Evolutionary conservation across 306 rosid species (phyloP).

Genomic region (Lathyrus tuberosus): DNA sequence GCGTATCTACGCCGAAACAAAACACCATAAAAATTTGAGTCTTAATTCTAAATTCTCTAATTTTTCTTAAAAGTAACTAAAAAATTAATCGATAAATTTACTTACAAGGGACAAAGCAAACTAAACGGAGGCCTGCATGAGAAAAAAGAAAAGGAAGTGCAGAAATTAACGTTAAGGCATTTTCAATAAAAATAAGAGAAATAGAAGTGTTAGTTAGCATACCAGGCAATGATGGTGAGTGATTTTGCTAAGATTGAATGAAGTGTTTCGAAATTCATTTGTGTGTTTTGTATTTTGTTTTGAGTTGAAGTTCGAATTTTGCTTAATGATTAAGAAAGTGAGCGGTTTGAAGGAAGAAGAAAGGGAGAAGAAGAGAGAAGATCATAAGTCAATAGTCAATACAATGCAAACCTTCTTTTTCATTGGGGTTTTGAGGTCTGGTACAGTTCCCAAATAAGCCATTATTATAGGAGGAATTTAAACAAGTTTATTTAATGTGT

Average conservation of each 20-base stretch:
- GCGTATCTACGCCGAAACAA: conserved; percentile 47
- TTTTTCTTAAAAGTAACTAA: not conserved
- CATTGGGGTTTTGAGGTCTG: not conserved
- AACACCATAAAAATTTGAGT: not conserved
- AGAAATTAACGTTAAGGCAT: not conserved
- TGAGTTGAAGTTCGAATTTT: not conserved
- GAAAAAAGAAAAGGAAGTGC: not conserved
- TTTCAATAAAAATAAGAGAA: not conserved
- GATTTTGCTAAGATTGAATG: conserved; percentile 38
- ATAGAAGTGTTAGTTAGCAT: not conserved
- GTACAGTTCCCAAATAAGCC: not conserved
- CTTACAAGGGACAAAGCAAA: conserved; percentile 63
- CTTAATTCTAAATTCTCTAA: not conserved
- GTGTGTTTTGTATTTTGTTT: not conserved
- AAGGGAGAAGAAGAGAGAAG: not conserved
- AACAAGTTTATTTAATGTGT: no score
- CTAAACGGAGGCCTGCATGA: conserved; percentile 63
- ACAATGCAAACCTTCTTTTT: not conserved
- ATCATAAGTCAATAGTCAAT: not conserved
- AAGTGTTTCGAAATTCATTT: conserved; percentile 46
- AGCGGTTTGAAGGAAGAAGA: no score
- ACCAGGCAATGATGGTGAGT: conserved; percentile 53
- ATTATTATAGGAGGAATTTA: no score
- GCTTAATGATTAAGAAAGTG: not conserved
- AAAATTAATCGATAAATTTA: not conserved